Evolutionary conservation across 78 protist genomes (phyloP).

Genomic region (Polysphondylium violaceum): DNA sequence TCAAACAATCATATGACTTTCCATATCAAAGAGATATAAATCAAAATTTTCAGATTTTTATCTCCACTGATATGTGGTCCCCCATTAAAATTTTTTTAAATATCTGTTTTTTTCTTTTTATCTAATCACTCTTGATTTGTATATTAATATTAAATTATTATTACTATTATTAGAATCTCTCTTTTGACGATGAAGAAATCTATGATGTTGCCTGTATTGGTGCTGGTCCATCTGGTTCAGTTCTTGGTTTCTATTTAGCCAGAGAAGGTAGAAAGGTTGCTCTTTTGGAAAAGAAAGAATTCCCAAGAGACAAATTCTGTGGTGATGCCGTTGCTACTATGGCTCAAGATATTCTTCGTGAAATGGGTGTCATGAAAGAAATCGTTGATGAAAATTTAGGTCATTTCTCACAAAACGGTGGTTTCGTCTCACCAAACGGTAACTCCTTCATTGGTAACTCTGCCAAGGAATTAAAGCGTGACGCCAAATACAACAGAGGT

Average conservation of each 20-base stretch:
- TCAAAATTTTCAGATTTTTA: not conserved
- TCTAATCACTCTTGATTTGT: no score
- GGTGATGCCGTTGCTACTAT: constrained; percentile 86
- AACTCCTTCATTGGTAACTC: constrained; percentile 83
- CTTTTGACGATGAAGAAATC: constrained; percentile 57
- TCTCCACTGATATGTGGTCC: not conserved
- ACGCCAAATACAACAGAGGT: constrained; percentile 79
- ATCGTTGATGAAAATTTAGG: constrained; percentile 76
- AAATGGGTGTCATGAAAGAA: constrained; percentile 84
- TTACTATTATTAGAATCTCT: constrained; percentile 4
- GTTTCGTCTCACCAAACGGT: constrained; percentile 81
- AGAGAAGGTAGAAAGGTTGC: constrained; percentile 75
- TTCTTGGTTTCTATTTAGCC: constrained; percentile 68
- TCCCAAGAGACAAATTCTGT: constrained; percentile 87
- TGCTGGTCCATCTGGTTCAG: constrained; percentile 83
- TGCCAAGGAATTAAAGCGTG: constrained; percentile 75
- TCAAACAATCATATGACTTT: not conserved
- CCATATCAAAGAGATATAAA: not conserved
- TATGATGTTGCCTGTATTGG: constrained; percentile 76
- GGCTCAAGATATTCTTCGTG: constrained; percentile 82
- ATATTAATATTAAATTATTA: not conserved
- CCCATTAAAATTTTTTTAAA: not conserved
- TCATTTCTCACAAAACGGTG: constrained; percentile 82
- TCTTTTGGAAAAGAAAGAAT: constrained; percentile 75
- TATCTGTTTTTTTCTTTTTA: not conserved